Percentiles rank a stretch among this genome's conserved stretches.
These are phyloP conservation scores for Coprinellus micaceus DNA, from an alignment of 768 basidiomycete genomes.

Conservation along the genomic window DNA sequence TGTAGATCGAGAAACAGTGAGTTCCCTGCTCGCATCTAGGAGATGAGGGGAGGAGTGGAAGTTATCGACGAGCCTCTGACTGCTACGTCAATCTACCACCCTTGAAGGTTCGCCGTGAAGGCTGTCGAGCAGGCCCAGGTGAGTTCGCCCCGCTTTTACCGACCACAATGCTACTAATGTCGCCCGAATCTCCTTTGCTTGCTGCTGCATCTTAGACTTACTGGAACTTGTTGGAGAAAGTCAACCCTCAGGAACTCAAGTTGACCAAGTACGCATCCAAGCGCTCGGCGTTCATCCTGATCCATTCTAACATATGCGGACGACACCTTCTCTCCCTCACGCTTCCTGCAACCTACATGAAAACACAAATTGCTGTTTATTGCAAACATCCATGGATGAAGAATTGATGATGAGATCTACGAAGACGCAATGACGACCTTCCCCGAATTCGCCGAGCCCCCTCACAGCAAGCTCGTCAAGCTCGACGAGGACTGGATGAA, in stretches of 20 bases:
- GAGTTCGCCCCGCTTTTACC: constrained; percentile 17
- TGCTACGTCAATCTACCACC: not conserved
- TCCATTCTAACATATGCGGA: not conserved
- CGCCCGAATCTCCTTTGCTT: not conserved
- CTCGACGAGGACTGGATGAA: constrained; percentile 95
- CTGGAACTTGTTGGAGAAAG: constrained; percentile 86
- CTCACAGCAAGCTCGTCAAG: constrained; percentile 44
- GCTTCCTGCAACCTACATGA: too few relatives aligned
- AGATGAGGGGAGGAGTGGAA: not conserved
- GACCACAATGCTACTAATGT: too few relatives aligned
- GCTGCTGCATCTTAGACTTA: constrained; percentile 62
- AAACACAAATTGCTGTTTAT: not conserved
- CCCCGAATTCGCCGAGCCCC: constrained; percentile 65
- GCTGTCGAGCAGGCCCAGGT: constrained; percentile 97
- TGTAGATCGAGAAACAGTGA: constrained; percentile 94
- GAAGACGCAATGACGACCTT: constrained; percentile 71
- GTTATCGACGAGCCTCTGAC: not conserved
- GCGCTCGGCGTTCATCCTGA: not conserved
- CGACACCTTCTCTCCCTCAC: too few relatives aligned
- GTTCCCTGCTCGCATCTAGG: constrained; percentile 24
- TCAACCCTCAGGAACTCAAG: constrained; percentile 69
- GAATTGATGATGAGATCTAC: constrained; percentile 89
- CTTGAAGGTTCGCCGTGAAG: constrained; percentile 78
- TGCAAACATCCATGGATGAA: not conserved
- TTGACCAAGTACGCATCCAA: constrained; percentile 67